Evolutionary conservation across 202 grass and related monocot genomes (phyloP).

Genomic region (Saccharum hybrid): DNA sequence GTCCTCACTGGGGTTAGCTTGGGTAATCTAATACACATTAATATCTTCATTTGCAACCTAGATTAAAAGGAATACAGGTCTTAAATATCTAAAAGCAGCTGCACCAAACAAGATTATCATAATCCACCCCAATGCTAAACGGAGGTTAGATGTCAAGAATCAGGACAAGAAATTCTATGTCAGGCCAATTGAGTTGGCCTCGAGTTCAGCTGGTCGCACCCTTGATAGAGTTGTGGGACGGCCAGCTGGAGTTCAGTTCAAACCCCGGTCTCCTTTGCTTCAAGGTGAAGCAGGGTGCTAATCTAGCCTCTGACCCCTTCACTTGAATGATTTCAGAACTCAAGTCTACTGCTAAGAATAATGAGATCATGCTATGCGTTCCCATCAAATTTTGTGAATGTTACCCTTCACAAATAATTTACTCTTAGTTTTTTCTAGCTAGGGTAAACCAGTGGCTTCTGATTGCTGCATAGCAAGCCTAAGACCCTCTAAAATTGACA

Average conservation of each 20-base stretch:
- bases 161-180: background rate
- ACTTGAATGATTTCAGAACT: background rate
- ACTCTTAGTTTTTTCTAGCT: background rate
- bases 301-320: background rate
- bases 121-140: background rate
- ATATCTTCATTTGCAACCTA: background rate
- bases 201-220: background rate
- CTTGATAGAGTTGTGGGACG: background rate
- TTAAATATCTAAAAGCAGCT: background rate
- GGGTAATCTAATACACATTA: background rate
- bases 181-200: background rate
- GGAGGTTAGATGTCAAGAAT: background rate
- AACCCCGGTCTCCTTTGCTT: background rate
- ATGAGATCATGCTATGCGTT: background rate
- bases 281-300: background rate
- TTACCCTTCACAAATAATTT: background rate
- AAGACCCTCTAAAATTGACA: background rate
- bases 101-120: background rate
- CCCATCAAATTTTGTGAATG: slow-evolving; percentile 27
- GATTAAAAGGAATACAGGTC: background rate
- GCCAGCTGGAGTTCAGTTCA: background rate
- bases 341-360: slow-evolving; percentile 15
- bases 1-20: background rate
- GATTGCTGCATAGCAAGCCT: background rate
- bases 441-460: background rate